Base-by-base conservation (phyloP, 768 basidiomycete genomes). In the Boletus subparvulus region DNA sequence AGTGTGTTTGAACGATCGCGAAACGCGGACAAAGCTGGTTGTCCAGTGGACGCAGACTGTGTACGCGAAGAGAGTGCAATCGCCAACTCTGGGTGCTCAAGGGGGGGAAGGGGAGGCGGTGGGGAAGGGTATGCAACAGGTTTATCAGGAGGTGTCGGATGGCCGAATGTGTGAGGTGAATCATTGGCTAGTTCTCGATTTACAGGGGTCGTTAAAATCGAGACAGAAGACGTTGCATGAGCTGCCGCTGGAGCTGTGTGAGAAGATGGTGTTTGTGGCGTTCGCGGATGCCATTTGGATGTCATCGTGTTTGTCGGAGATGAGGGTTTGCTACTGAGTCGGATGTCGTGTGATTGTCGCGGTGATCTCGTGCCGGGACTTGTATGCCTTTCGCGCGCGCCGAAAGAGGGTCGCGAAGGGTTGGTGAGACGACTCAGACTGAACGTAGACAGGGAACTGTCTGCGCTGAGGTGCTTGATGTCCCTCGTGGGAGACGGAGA, bases 101-200 rank as follows among this genome's bases (percentile, higher is more conserved):
- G 75, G 16, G 81, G 75, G n/a, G 84, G 83, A 36, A 86, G 63
- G 14, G 84, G 83, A 10, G 84, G 84, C 5, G 71, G 77, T 32
- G 73, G 65, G 19, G 76, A 74, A 70, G 59, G 61, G 69, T 47
- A 52, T 65, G 62, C 69, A 66, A 60, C 59, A 48, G 55, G 47
- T 35, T 62, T 63, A 48, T 62, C 59, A 58, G 48, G 64, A 4
- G 75, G 76, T 19, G 77, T 75, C 8, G 70, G 71, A 35, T 70
- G 55, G 10, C 78, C 78, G 56, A 78, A 76, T 0, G 78, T 79
- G 52, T 64, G 72, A 11, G 78, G 78, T 24, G 77, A 78, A 60
- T 75, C 73, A 28, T 61, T 56, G 37, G 50, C 56, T 14, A 49
- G 47, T 37, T 68, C 62, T 48, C 50, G 65, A 56, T 63, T 52